These are phyloP conservation scores for Flaveria brownii DNA, from an alignment of 129 eudicot species.

Conservation along the genomic window DNA sequence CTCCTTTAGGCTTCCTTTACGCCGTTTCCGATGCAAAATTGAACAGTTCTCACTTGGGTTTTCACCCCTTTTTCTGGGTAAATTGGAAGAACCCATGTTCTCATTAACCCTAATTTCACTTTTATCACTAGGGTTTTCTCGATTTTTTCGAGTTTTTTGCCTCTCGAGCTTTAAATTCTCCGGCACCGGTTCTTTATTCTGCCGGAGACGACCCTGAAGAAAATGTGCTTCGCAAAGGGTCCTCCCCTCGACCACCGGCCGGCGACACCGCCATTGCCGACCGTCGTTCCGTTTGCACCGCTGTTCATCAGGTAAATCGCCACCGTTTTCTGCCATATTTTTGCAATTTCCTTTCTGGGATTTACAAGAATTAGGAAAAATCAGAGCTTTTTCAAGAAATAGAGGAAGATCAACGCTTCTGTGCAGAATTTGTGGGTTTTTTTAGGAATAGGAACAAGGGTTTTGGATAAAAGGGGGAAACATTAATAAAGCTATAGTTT, in stretches of 20 bases:
- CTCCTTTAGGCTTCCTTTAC: constrained; percentile 24
- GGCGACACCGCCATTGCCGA: constrained; percentile 80
- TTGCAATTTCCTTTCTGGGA: neutral
- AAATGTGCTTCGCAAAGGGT: constrained; percentile 79
- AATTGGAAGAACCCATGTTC: constrained; percentile 20
- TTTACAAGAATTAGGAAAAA: neutral
- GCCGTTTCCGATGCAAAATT: constrained; percentile 17
- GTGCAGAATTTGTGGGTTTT: neutral
- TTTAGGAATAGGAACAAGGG: constrained; percentile 23
- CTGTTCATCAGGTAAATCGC: constrained; percentile 54
- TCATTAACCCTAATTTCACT: constrained; percentile 29
- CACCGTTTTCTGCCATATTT: constrained; percentile 50
- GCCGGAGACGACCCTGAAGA: constrained; percentile 69
- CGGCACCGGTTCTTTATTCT: constrained; percentile 72
- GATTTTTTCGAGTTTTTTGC: constrained; percentile 25
- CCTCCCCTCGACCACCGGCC: constrained; percentile 61
- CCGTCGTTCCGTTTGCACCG: constrained; percentile 88
- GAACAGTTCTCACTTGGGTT: constrained; percentile 5
- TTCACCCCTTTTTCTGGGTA: constrained; percentile 25
- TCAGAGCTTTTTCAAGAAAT: neutral
- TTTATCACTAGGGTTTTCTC: constrained; percentile 31
- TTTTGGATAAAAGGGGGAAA: constrained; percentile 23
- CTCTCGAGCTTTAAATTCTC: constrained; percentile 71
- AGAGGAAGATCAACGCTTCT: neutral
- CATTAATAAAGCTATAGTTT: too few relatives aligned